Conservation (phyloP, 192 early-diverging fungal genomes). For the Phlyctochytrium bullatum region DNA sequence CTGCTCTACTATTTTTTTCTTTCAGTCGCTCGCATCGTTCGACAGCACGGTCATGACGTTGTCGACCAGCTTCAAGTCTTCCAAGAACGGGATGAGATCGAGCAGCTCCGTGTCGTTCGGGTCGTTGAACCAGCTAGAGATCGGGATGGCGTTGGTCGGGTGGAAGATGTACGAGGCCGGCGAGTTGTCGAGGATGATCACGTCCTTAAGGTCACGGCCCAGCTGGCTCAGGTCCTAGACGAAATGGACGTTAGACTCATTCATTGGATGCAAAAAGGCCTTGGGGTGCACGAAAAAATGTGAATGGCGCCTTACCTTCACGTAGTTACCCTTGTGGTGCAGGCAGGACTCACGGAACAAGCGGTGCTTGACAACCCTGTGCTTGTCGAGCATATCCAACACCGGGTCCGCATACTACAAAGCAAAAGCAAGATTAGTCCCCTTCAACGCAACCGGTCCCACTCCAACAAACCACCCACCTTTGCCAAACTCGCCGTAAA, state of each 20-base stretch:
- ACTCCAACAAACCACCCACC: constrained; percentile 37
- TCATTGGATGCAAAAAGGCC: not conserved
- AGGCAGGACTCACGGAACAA: constrained; percentile 95
- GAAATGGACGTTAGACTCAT: not conserved
- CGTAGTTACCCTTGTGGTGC: constrained; percentile 94
- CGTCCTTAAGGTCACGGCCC: constrained; percentile 77
- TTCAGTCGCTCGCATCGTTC: constrained; percentile 33
- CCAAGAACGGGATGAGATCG: constrained; percentile 92
- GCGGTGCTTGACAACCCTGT: constrained; percentile 82
- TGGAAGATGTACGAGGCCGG: constrained; percentile 97
- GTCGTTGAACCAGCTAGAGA: constrained; percentile 97
- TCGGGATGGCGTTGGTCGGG: constrained; percentile 91
- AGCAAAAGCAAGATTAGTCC: not conserved
- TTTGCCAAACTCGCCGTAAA: constrained; percentile 94
- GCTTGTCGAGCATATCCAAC: constrained; percentile 85
- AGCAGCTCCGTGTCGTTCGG: constrained; percentile 91
- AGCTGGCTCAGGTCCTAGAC: constrained; percentile 79
- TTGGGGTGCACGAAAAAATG: not conserved
- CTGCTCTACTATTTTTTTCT: too few species aligned
- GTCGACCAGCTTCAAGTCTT: constrained; percentile 83
- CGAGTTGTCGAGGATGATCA: constrained; percentile 95
- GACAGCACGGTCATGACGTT: constrained; percentile 78
- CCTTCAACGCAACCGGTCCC: too few species aligned
- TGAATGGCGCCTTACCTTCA: constrained; percentile 62
- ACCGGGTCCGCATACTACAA: constrained; percentile 97